These are phyloP conservation scores for Neonectria sp. DNA, from an alignment of 2,329 filamentous ascomycete species.

Conservation along the genomic window DNA sequence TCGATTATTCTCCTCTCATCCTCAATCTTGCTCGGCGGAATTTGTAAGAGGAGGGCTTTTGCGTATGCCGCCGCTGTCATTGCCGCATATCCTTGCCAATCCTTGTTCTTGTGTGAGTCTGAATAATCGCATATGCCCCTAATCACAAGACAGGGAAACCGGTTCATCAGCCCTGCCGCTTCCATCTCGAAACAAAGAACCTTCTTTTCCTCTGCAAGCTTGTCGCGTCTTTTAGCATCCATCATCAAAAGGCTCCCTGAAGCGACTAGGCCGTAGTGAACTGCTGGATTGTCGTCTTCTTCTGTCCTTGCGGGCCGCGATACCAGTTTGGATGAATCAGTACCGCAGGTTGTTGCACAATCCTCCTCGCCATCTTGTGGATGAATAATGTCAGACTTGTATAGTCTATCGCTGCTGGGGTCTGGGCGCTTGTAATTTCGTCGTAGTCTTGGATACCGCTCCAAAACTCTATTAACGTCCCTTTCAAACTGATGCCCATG, in stretches of 20 bases:
- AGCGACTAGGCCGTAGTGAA: not conserved
- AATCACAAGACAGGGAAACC: conserved; percentile 51
- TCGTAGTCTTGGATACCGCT: not conserved
- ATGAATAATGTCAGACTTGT: not conserved
- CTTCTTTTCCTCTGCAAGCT: not conserved
- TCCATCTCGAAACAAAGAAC: conserved; percentile 13
- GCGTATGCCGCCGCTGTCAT: conserved; percentile 47
- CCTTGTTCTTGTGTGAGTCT: conserved; percentile 49
- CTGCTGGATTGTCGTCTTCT: not conserved
- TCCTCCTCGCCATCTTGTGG: not conserved
- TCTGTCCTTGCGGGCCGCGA: not conserved
- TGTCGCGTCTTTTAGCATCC: not conserved
- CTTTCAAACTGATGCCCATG: not conserved
- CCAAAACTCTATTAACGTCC: not conserved
- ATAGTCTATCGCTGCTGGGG: not conserved
- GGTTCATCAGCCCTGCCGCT: conserved; percentile 42
- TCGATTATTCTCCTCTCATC: not conserved
- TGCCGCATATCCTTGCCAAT: conserved; percentile 54
- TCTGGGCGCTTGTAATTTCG: not conserved
- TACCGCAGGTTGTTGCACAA: not conserved
- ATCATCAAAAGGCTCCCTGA: not conserved
- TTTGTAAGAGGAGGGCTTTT: conserved; percentile 8
- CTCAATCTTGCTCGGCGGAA: not conserved
- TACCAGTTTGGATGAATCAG: not conserved
- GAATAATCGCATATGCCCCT: conserved; percentile 56